A percentile compares a stretch with the other conserved stretches of the same genome.
Conservation (phyloP, 108 stramenopile species). For the Schizochytrium sp. region DNA sequence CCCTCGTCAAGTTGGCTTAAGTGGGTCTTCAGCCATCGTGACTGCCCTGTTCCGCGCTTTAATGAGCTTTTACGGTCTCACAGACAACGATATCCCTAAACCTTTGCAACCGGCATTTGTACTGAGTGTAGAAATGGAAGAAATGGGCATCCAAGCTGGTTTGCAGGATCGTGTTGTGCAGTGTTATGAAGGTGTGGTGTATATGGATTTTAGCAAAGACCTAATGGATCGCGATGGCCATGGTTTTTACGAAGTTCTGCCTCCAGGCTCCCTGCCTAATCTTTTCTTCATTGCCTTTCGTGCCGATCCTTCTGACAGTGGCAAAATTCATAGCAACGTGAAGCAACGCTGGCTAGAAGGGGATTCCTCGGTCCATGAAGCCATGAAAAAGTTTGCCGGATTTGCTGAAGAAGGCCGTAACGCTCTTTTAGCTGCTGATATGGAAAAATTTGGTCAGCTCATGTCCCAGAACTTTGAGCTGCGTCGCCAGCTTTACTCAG, state of each 20-base stretch:
- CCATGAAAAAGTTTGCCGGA: conserved; percentile 56
- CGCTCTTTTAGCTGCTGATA: not conserved
- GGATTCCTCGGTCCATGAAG: conserved; percentile 50
- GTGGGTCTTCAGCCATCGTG: conserved; percentile 68
- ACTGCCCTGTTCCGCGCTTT: conserved; percentile 64
- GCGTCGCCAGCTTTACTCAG: conserved; percentile 64
- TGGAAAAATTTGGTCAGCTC: not conserved
- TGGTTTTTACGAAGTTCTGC: conserved; percentile 60
- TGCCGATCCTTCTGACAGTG: conserved; percentile 63
- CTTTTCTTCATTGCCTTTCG: conserved; percentile 63
- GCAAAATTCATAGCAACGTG: conserved; percentile 64
- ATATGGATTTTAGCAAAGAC: conserved; percentile 66
- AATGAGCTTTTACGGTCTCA: conserved; percentile 50
- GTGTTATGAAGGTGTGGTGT: conserved; percentile 68
- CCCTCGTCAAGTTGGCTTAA: conserved; percentile 67
- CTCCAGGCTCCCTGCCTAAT: conserved; percentile 1
- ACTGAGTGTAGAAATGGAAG: conserved; percentile 64
- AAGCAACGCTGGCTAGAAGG: conserved; percentile 62
- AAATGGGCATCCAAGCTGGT: conserved; percentile 69
- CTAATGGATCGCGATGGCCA: conserved; percentile 20
- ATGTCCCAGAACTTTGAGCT: conserved; percentile 65
- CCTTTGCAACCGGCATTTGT: conserved; percentile 56
- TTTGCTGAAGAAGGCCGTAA: not conserved
- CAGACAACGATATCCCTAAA: not conserved
- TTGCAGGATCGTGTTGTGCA: conserved; percentile 72